A percentile compares a stretch with the other conserved stretches of the same genome.
phyloP scores from a whole-genome alignment of 331 rosid genomes.

The Prunus yedoensis region DNA sequence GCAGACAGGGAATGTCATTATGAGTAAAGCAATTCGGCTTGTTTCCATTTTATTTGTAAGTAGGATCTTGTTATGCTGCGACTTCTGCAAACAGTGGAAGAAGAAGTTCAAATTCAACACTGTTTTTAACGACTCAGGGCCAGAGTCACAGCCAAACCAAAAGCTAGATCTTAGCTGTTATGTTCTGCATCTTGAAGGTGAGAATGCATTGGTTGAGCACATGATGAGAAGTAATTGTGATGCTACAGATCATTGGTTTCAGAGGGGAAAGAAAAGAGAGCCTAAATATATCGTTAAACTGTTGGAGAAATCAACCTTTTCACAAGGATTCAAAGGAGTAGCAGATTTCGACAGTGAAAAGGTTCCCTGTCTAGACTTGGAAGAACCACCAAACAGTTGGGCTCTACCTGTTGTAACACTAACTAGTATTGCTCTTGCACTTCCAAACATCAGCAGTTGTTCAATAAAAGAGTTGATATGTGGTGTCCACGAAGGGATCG shows the following conservation, averaged over 20 bases:
- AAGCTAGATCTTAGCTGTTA: constrained; percentile 57
- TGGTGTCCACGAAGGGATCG: constrained; percentile 57
- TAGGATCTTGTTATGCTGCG: constrained; percentile 31
- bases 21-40: constrained; percentile 51
- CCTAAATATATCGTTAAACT: constrained; percentile 56
- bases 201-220: constrained; percentile 60
- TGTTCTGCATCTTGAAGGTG: constrained; percentile 88
- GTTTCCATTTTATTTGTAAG: constrained; percentile 50
- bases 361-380: constrained; percentile 49
- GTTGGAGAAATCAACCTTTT: constrained; percentile 49
- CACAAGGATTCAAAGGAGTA: constrained; percentile 61
- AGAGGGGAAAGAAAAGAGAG: constrained; percentile 49
- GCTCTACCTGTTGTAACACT: constrained; percentile 80
- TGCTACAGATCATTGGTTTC: constrained; percentile 72
- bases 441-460: constrained; percentile 44
- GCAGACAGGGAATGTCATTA: constrained; percentile 59
- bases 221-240: constrained; percentile 58
- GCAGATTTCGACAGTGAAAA: constrained; percentile 50
- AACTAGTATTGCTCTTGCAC: constrained; percentile 57
- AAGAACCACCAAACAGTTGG: constrained; percentile 68
- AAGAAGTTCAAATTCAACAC: constrained; percentile 9
- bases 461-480: constrained; percentile 36
- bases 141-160: constrained; percentile 26
- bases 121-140: constrained; percentile 26
- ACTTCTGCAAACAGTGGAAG: constrained; percentile 36